Conservation (phyloP, 2,329 filamentous ascomycete species). For the Aspergillus spinulosporus region DNA sequence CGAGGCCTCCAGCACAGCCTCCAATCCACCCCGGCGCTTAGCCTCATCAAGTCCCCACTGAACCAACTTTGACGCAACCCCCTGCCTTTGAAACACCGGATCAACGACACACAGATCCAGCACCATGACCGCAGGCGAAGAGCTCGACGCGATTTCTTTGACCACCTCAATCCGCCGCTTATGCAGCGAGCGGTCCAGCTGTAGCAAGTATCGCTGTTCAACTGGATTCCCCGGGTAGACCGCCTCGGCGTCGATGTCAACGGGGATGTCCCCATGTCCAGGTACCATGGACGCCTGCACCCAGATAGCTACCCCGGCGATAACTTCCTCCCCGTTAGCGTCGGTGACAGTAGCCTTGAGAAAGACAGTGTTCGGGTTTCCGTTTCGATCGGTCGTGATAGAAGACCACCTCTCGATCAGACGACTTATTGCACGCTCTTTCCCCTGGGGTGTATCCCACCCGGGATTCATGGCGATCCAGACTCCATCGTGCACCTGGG, state of each 20-base stretch:
- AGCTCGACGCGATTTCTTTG: constrained; percentile 41
- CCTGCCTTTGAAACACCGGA: constrained; percentile 53
- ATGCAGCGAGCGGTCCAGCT: constrained; percentile 47
- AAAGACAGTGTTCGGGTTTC: constrained; percentile 49
- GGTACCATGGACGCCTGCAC: constrained; percentile 52
- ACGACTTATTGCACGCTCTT: constrained; percentile 36
- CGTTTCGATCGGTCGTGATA: constrained; percentile 43
- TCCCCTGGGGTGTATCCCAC: constrained; percentile 55
- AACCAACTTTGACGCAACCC: constrained; percentile 49
- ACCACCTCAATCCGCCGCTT: constrained; percentile 36
- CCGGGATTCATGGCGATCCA: constrained; percentile 56
- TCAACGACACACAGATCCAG: constrained; percentile 57
- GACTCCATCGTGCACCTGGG: constrained; percentile 53
- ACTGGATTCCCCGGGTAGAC: constrained; percentile 48
- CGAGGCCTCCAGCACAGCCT: constrained; percentile 51
- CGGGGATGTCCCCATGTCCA: constrained; percentile 49
- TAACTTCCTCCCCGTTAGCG: constrained; percentile 12
- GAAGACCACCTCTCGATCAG: constrained; percentile 47
- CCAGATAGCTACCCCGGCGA: constrained; percentile 61
- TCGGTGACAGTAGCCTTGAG: constrained; percentile 54
- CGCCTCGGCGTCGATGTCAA: constrained; percentile 11
- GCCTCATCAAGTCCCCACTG: constrained; percentile 43
- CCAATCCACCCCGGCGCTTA: constrained; percentile 45
- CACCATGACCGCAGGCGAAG: constrained; percentile 44
- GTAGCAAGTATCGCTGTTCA: constrained; percentile 50